Conservation (phyloP, 768 basidiomycete species). For the Macrolepiota dolichaula region DNA sequence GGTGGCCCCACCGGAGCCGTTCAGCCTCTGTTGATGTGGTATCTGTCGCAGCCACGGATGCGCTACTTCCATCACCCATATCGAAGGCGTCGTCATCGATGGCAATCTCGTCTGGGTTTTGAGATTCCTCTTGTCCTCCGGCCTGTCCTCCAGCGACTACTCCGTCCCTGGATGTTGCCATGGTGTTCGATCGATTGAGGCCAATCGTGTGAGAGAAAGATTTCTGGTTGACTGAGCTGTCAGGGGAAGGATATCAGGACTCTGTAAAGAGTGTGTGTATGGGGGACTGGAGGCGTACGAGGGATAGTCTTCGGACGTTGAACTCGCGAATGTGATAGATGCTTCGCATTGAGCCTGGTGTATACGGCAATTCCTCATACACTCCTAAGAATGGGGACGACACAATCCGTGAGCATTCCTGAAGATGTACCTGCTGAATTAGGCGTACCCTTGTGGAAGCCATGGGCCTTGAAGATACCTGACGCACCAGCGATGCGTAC, state of each 20-base stretch:
- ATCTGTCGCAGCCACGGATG: not conserved
- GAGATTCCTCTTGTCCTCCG: not conserved
- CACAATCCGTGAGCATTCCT: not conserved
- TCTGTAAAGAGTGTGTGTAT: not conserved
- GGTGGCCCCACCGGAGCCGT: not conserved
- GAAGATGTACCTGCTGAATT: not conserved
- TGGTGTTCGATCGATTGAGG: constrained; percentile 81
- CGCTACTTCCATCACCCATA: not conserved
- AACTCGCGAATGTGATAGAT: constrained; percentile 92
- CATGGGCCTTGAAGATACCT: constrained; percentile 81
- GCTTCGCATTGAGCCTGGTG: constrained; percentile 65
- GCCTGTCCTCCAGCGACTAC: not conserved
- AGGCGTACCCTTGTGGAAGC: constrained; percentile 63
- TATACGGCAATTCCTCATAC: constrained; percentile 81
- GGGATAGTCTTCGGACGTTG: constrained; percentile 73
- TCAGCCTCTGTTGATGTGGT: not conserved
- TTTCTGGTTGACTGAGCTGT: constrained; percentile 57
- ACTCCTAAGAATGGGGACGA: constrained; percentile 46
- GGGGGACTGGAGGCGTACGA: constrained; percentile 38
- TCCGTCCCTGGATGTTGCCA: constrained; percentile 51
- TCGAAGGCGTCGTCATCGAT: constrained; percentile 40
- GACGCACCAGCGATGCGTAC: constrained; percentile 87
- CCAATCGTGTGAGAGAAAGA: constrained; percentile 98
- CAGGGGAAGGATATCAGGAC: constrained; percentile 14
- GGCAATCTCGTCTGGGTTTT: constrained; percentile 50